Percentiles rank a stretch among this genome's conserved stretches.
These are phyloP conservation scores for Setaria viridis DNA, from an alignment of 202 grass and related monocot genomes.

Conservation along the genomic window DNA sequence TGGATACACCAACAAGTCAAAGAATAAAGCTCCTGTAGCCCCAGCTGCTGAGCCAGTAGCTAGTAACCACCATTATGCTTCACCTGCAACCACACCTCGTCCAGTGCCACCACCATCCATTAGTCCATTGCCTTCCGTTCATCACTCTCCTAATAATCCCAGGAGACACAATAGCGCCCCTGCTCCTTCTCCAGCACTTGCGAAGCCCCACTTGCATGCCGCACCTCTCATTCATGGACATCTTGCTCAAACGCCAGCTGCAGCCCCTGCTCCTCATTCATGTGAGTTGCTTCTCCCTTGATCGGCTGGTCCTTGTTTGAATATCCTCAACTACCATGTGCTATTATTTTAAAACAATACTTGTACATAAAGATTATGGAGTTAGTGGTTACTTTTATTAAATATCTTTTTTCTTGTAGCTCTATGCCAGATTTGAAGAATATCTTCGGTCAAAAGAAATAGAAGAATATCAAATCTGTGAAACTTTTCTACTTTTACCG, in stretches of 20 bases:
- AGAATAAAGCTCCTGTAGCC: conserved; percentile 46
- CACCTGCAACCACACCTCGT: conserved; percentile 42
- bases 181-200: conserved; percentile 41
- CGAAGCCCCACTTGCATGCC: conserved; percentile 36
- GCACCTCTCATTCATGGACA: conserved; percentile 52
- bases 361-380: not conserved
- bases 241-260: conserved; percentile 47
- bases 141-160: conserved; percentile 31
- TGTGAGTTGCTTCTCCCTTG: conserved; percentile 57
- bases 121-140: conserved; percentile 40
- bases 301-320: not conserved
- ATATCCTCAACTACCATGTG: not conserved
- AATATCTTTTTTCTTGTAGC: not conserved
- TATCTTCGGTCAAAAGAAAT: not conserved
- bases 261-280: conserved; percentile 52
- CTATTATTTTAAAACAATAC: conserved; percentile 11
- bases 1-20: conserved; percentile 58
- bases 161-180: conserved; percentile 29
- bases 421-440: not conserved
- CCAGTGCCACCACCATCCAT: conserved; percentile 33
- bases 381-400: not conserved
- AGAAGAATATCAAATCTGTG: not conserved
- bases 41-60: conserved; percentile 45
- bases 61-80: conserved; percentile 50
- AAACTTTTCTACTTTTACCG: not conserved